Evolutionary conservation across 768 basidiomycete genomes (phyloP), one percentile per base, ranked within the genome.

Genomic region (Lactarius indigo): DNA sequence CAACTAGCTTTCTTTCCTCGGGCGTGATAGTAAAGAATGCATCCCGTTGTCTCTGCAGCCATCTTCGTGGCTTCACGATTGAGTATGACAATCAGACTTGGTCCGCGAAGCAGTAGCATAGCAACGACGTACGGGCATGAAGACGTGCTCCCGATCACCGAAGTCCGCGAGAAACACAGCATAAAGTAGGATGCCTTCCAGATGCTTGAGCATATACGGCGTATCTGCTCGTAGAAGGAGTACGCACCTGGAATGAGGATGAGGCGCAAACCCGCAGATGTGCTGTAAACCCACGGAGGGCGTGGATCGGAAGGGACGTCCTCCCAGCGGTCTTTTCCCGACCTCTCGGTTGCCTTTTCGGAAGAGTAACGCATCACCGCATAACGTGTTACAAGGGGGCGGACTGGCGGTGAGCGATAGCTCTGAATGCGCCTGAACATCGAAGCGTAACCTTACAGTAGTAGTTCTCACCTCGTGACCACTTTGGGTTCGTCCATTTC

Each of bases 1-100:
- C 72, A 33, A 71, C 70, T 1, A 85, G 71, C 68, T 74, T 76
- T 69, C 81, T 78, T 74, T 90, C 87, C 58, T 81, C 85, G 1
- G 86, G 81, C 23, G 88, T 83, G 7, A 89, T 79, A 5, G 84
- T 80, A 65, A 88, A 82, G 74, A 89, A 83, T 2, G 80, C 77
- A 31, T 82, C 81, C 63, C 81, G 82, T 64, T 81, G 79, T 60
- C 76, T 72, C 13, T 76, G 77, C 20, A 81, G 76, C 88, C 88
- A 90, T 73, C 86, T 80, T 55, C 89, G 81, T 37, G 82, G 75
- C 87, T 89, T 64, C 44, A 64, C 1, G 26, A 26, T 35, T 33
- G 35, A 37, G 64, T 23, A 35, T 39, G 23, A 41, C 1, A 39
- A 42, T 68, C 42, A 69, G 62, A 57, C 59, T n/a, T 18, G 2